Base-by-base conservation (phyloP, 2,329 filamentous ascomycete species). In the Verticillium dahliae region DNA sequence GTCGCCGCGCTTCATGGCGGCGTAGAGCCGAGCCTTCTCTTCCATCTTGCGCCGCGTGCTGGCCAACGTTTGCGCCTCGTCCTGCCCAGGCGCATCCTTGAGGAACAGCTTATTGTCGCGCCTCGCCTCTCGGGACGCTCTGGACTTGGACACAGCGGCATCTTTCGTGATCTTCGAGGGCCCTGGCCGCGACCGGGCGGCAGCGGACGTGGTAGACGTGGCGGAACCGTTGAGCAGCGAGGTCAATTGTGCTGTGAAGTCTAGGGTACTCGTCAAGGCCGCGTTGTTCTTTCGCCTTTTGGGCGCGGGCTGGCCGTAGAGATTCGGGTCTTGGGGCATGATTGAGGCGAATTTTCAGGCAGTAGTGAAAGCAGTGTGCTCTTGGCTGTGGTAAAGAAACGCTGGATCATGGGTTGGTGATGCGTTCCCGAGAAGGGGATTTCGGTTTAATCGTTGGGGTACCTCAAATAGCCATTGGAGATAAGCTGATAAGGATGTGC, bases 1-100 rank as follows among this genome's bases (percentile, higher is more conserved):
- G 70, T 96, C 89, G n/a, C 94, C 93, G 38, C 90, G 84, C 75
- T 96, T 96, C 86, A 99, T 89, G 41, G 91, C 90, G 6, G 90
- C 88, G 75, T 99, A 99, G 1, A 95, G 77, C 4, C 90, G 85
- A 3, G 91, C 92, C 75, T 99, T 99, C 76, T 92, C 89, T 71
- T 96, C 88, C 88, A 99, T 91, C 70, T 88, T 90, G 66, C 88
- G 85, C 73, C 88, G 90, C 27, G 91, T 89, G 61, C 90, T 85
- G 57, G 79, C 90, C 61, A 89, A 84, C 68, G 90, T 85, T 57
- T 83, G 84, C 62, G 89, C 88, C 68, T 89, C 86, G 59, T 88
- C 83, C 62, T 85, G 80, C 60, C 84, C 81, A 31, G 77, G 71
- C 13, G 83, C 75, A 34, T 85, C 81, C 66, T 83, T 82, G 18